phyloP scores from a whole-genome alignment of 345 rosid genomes.

The Lumnitzera racemosa region DNA sequence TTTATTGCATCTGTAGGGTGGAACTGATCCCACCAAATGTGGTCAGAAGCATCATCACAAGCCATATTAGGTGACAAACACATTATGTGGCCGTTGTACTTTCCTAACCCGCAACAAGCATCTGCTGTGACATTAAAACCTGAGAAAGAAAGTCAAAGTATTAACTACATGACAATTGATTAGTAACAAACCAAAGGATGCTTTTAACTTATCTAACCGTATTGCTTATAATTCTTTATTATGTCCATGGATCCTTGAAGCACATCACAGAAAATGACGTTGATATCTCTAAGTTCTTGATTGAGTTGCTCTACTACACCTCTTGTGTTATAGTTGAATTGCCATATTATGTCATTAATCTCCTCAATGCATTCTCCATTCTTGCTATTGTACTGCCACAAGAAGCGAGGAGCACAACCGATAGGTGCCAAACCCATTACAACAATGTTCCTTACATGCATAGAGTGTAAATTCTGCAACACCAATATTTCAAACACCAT shows the following conservation, averaged over 20 bases:
- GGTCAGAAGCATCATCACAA: conserved; percentile 50
- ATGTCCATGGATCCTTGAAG: conserved; percentile 82
- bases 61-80: conserved; percentile 82
- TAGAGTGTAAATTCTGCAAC: conserved; percentile 57
- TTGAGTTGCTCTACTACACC: conserved; percentile 50
- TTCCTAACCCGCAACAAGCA: conserved; percentile 87
- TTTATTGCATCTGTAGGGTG: conserved; percentile 87
- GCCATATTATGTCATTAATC: conserved; percentile 66
- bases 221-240: conserved; percentile 46
- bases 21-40: conserved; percentile 92
- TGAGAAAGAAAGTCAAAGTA: conserved; percentile 17
- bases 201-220: conserved; percentile 34
- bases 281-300: conserved; percentile 42
- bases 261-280: conserved; percentile 71
- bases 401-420: conserved; percentile 84
- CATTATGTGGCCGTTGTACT: conserved; percentile 76
- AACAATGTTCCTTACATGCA: conserved; percentile 57
- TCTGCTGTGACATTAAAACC: conserved; percentile 66
- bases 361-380: conserved; percentile 69
- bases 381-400: conserved; percentile 64
- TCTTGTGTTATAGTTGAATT: conserved; percentile 77
- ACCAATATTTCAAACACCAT: not conserved
- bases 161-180: not conserved
- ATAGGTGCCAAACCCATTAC: conserved; percentile 87
- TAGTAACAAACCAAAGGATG: not conserved